These are phyloP conservation scores for Naumovozyma castellii DNA, from an alignment of 805 yeast species.

Conservation along the genomic window DNA sequence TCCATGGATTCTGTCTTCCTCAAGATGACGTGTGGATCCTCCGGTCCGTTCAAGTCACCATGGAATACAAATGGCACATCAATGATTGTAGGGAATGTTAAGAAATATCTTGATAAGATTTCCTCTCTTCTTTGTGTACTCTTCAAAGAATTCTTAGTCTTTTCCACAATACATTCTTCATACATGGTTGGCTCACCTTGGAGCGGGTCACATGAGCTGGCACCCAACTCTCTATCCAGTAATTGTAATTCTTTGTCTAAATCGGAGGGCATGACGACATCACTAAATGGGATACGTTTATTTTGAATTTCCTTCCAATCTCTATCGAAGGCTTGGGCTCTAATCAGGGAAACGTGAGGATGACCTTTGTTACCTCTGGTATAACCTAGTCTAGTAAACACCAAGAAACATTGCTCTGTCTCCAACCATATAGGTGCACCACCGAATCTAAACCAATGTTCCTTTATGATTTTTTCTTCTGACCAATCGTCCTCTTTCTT, in stretches of 20 bases:
- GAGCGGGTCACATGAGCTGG: neutral
- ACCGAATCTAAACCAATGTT: conserved; percentile 26
- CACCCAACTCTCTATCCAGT: conserved; percentile 3
- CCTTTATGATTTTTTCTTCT: conserved; percentile 1
- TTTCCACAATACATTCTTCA: conserved; percentile 15
- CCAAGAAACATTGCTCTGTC: conserved; percentile 10
- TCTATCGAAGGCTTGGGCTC: conserved; percentile 8
- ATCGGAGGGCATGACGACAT: conserved; percentile 3
- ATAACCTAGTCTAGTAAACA: too few species aligned
- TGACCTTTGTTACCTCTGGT: neutral
- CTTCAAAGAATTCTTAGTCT: conserved; percentile 12
- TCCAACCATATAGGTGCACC: conserved; percentile 13
- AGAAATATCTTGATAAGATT: conserved; percentile 5
- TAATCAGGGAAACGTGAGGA: conserved; percentile 1
- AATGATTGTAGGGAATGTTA: conserved; percentile 8
- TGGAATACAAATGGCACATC: conserved; percentile 3
- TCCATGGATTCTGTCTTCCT: neutral
- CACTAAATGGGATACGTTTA: conserved; percentile 4
- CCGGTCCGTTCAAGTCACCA: neutral
- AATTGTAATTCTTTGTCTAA: conserved; percentile 1
- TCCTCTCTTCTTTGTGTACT: conserved; percentile 3
- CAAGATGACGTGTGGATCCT: conserved; percentile 2
- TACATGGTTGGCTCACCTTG: conserved; percentile 1
- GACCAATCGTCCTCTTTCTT: neutral
- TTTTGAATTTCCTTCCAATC: conserved; percentile 9